A percentile compares a stretch with the other conserved stretches of the same genome.
Conservation (phyloP, 2,329 filamentous ascomycete species). For the Beauveria varroae region DNA sequence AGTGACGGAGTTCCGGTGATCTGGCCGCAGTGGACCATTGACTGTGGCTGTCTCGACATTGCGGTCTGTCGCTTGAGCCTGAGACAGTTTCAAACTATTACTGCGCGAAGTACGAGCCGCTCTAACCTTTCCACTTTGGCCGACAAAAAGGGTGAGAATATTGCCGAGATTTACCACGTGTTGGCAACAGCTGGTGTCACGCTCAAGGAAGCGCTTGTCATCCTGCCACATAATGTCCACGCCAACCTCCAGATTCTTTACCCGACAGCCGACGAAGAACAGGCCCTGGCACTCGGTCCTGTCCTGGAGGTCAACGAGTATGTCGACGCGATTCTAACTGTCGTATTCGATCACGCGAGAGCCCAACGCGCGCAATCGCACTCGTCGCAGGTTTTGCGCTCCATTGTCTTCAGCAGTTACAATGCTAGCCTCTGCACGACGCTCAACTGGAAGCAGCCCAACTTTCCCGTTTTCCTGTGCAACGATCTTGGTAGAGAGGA, state of each 20-base stretch:
- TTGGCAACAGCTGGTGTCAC: constrained; percentile 72
- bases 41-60: constrained; percentile 69
- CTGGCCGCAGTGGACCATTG: constrained; percentile 77
- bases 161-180: constrained; percentile 62
- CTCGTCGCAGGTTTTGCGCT: constrained; percentile 63
- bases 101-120: constrained; percentile 34
- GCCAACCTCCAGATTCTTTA: constrained; percentile 91
- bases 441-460: constrained; percentile 98
- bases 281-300: constrained; percentile 60
- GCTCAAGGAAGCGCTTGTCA: constrained; percentile 65
- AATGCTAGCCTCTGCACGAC: constrained; percentile 86
- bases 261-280: constrained; percentile 68
- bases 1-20: constrained; percentile 80
- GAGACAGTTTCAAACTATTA: constrained; percentile 58
- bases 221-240: constrained; percentile 73
- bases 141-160: constrained; percentile 41
- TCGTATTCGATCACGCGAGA: constrained; percentile 88
- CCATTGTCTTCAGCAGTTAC: constrained; percentile 90
- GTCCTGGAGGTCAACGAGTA: constrained; percentile 78
- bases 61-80: constrained; percentile 73
- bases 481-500: constrained; percentile 72
- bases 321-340: constrained; percentile 72
- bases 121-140: constrained; percentile 36
- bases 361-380: constrained; percentile 49
- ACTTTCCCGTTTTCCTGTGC: constrained; percentile 92